Evolutionary conservation across 805 yeast genomes (phyloP).

Genomic region (Yamadazyma laniorum): DNA sequence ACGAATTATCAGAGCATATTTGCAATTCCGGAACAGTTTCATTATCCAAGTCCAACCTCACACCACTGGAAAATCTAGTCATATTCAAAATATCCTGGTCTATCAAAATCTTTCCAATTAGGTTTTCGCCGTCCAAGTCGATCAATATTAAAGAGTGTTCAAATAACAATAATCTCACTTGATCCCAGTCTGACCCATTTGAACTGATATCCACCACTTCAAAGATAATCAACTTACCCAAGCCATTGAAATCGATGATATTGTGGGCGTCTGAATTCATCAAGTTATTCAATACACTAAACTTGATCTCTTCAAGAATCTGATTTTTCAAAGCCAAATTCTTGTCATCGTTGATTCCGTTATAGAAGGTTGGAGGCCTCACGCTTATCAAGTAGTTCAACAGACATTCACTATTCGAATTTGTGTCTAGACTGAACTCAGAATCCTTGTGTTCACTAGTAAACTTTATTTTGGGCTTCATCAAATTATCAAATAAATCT

Average conservation of each 20-base stretch:
- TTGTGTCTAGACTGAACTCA: slow-evolving; percentile 3
- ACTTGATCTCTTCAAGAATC: slow-evolving; percentile 15
- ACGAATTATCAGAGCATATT: slow-evolving; percentile 25
- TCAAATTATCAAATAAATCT: slow-evolving; percentile 14
- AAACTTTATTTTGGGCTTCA: slow-evolving; percentile 16
- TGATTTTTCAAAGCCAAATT: slow-evolving; percentile 11
- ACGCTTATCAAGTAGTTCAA: slow-evolving; percentile 20
- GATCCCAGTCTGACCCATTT: slow-evolving; percentile 44
- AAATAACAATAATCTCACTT: slow-evolving; percentile 32
- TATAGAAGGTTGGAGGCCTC: slow-evolving; percentile 20
- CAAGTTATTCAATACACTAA: slow-evolving; percentile 7
- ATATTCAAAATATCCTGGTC: slow-evolving; percentile 34
- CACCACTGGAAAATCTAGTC: slow-evolving; percentile 17
- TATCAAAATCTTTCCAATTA: slow-evolving; percentile 43
- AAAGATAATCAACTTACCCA: slow-evolving; percentile 35
- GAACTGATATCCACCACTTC: slow-evolving; percentile 43
- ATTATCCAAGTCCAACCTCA: slow-evolving; percentile 37
- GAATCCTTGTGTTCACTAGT: slow-evolving; percentile 4
- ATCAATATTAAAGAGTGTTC: slow-evolving; percentile 27
- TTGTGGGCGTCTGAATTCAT: slow-evolving; percentile 10
- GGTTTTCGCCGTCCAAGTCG: slow-evolving; percentile 42
- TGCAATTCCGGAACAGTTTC: slow-evolving; percentile 46
- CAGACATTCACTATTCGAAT: slow-evolving; percentile 9
- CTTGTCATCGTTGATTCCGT: slow-evolving; percentile 11
- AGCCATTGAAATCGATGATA: slow-evolving; percentile 11